These are phyloP conservation scores for Backusella parvicylindrica DNA, from an alignment of 192 early-diverging fungal species.

Conservation along the genomic window DNA sequence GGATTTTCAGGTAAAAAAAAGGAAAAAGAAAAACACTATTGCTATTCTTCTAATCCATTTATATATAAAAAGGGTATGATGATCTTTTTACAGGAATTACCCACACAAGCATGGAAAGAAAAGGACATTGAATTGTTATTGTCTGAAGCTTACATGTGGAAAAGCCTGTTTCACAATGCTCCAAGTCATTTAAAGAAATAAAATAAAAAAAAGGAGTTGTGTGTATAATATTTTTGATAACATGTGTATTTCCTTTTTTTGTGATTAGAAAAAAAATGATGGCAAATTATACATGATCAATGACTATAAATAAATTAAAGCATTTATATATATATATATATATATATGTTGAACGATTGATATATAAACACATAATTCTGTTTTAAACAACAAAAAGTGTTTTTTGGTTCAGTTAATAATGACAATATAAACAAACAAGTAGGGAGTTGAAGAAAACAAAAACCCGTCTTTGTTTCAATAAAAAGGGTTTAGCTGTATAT, in stretches of 20 bases:
- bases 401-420: not conserved
- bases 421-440: not conserved
- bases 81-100: conserved; percentile 88
- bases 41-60: not conserved
- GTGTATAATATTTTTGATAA: not conserved
- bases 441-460: not conserved
- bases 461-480: not conserved
- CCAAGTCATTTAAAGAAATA: conserved; percentile 71
- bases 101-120: conserved; percentile 81
- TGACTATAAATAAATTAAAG: not conserved
- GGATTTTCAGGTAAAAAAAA: conserved; percentile 69
- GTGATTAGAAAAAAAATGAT: not conserved
- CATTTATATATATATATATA: too few species aligned
- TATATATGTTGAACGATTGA: not conserved
- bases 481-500: not conserved
- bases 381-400: not conserved
- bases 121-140: conserved; percentile 93
- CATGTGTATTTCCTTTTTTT: not conserved
- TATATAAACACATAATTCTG: not conserved
- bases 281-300: not conserved
- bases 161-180: conserved; percentile 89
- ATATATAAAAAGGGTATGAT: conserved; percentile 60
- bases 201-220: not conserved
- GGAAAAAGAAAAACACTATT: too few species aligned
- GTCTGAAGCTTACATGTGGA: conserved; percentile 97